Evolutionary conservation across 495 filamentous ascomycete genomes (phyloP).

Genomic region (Aspergillus wentii): DNA sequence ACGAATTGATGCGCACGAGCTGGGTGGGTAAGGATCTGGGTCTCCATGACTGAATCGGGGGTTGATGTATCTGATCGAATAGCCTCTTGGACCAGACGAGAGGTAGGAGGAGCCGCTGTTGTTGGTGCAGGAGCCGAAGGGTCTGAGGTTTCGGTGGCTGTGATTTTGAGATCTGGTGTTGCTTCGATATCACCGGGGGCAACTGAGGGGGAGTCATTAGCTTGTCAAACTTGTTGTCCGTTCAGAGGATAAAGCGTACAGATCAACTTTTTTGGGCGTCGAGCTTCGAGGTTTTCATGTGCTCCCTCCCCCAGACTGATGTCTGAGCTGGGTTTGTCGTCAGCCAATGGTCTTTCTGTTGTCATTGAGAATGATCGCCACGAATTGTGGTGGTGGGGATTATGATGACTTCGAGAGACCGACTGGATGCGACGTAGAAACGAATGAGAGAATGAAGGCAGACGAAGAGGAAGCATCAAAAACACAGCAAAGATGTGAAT

Average conservation of each 20-base stretch:
- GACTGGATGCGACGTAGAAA: not conserved
- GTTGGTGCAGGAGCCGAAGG: constrained; percentile 36
- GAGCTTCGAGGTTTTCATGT: constrained; percentile 5
- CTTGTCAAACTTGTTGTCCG: constrained; percentile 1
- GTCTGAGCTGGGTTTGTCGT: constrained; percentile 1
- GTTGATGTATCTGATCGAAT: constrained; percentile 32
- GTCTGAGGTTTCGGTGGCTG: constrained; percentile 4
- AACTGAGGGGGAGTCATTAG: constrained; percentile 25
- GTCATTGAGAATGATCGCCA: too few relatives aligned
- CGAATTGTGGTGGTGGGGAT: constrained; percentile 1
- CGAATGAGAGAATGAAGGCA: not conserved
- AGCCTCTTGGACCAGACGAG: constrained; percentile 17
- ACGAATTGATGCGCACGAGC: constrained; percentile 45
- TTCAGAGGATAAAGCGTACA: constrained; percentile 25
- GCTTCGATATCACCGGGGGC: constrained; percentile 39
- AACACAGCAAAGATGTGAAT: too few relatives aligned
- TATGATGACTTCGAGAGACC: not conserved
- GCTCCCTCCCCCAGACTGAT: not conserved
- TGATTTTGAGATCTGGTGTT: constrained; percentile 11
- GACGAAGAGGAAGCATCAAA: constrained; percentile 6
- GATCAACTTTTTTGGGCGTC: constrained; percentile 42
- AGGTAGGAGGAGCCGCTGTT: constrained; percentile 38
- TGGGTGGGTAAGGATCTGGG: constrained; percentile 31
- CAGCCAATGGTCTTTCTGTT: too few relatives aligned
- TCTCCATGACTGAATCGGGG: constrained; percentile 31